Evolutionary conservation across 345 rosid species (phyloP).

Genomic region (Pugionium dolabratum): DNA sequence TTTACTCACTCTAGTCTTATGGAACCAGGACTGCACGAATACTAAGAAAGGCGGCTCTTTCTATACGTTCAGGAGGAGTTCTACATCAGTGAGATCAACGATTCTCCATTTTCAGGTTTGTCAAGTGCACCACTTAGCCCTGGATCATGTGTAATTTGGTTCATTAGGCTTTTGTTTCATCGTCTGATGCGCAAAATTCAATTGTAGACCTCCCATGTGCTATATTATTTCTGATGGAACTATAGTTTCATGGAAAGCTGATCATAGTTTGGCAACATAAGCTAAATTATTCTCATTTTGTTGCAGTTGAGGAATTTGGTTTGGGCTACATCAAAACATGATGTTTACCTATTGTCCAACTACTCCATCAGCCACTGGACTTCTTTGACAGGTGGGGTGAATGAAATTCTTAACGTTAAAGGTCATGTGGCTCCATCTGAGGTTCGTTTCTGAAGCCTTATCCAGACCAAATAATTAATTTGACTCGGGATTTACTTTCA

Average conservation of each 20-base stretch:
- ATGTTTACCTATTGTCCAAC: slow-evolving; percentile 71
- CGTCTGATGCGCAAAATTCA: not conserved
- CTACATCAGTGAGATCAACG: slow-evolving; percentile 74
- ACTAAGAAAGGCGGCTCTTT: slow-evolving; percentile 53
- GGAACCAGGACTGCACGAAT: slow-evolving; percentile 49
- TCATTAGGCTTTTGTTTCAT: not conserved
- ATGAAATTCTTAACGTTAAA: slow-evolving; percentile 65
- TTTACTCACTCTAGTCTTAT: slow-evolving; percentile 31
- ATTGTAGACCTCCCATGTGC: not conserved
- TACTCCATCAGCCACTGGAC: slow-evolving; percentile 73
- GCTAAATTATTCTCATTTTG: slow-evolving; percentile 20
- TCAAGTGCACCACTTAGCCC: not conserved
- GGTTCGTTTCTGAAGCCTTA: slow-evolving; percentile 42
- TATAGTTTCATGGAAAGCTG: not conserved
- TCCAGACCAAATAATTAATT: not conserved
- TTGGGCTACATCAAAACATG: slow-evolving; percentile 77
- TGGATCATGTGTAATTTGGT: not conserved
- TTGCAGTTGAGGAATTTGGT: slow-evolving; percentile 79
- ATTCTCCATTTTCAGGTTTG: slow-evolving; percentile 79
- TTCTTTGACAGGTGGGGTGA: slow-evolving; percentile 50
- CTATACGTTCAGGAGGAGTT: slow-evolving; percentile 62
- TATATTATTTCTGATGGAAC: slow-evolving; percentile 8
- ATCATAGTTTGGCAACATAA: not conserved
- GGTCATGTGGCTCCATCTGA: slow-evolving; percentile 76
- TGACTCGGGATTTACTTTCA: not conserved